Conservation (phyloP, 2,329 filamentous ascomycete species). For the Dothistroma septosporum region DNA sequence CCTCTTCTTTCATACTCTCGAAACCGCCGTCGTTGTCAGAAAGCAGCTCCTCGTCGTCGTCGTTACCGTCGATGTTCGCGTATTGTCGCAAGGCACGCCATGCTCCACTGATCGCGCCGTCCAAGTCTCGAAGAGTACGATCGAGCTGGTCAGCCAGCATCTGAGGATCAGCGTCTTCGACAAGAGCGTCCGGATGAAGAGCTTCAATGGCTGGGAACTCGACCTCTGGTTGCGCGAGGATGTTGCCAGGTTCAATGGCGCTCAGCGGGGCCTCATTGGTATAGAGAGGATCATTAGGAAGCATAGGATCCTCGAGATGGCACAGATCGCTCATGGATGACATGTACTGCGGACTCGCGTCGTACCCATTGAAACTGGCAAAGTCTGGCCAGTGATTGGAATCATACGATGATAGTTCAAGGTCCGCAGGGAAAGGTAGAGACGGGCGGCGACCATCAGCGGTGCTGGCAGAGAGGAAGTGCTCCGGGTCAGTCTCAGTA, state of each 20-base stretch:
- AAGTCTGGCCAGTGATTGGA: slow-evolving; percentile 21
- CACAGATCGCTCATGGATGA: slow-evolving; percentile 12
- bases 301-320: slow-evolving; percentile 16
- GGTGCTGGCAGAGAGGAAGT: background rate
- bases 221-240: slow-evolving; percentile 21
- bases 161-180: slow-evolving; percentile 29
- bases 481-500: slow-evolving; percentile 30
- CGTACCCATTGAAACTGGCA: slow-evolving; percentile 16
- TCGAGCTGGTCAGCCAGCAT: slow-evolving; percentile 31
- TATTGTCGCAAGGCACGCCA: slow-evolving; percentile 13
- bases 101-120: slow-evolving; percentile 15
- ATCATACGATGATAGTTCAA: slow-evolving; percentile 4
- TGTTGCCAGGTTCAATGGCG: slow-evolving; percentile 18
- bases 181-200: slow-evolving; percentile 30
- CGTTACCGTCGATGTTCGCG: slow-evolving; percentile 13
- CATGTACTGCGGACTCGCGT: slow-evolving; percentile 13
- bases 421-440: slow-evolving; percentile 2
- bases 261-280: slow-evolving; percentile 17
- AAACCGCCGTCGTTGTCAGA: slow-evolving; percentile 23
- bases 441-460: background rate
- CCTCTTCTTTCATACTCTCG: slow-evolving; percentile 19
- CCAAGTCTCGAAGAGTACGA: slow-evolving; percentile 28
- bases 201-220: slow-evolving; percentile 29
- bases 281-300: slow-evolving; percentile 5
- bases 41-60: slow-evolving; percentile 14